A percentile compares a stretch with the other conserved stretches of the same genome.
These are phyloP conservation scores for Eucommia ulmoides DNA, from an alignment of 257 asterid genomes.

Conservation along the genomic window DNA sequence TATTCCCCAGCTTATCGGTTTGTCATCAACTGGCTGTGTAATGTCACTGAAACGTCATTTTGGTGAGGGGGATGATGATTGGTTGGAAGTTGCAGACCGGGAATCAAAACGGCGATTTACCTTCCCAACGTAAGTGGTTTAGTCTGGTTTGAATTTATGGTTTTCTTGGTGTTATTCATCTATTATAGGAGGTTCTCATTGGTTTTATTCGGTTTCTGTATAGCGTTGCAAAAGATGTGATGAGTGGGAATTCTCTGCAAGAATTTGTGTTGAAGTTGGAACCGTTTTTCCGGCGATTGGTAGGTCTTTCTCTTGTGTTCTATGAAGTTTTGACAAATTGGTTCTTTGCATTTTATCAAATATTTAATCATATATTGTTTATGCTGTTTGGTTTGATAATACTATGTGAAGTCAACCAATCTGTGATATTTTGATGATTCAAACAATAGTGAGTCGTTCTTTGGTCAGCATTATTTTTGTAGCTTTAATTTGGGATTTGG, in stretches of 20 bases:
- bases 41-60: conserved; percentile 55
- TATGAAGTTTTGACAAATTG: not conserved
- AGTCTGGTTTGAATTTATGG: not conserved
- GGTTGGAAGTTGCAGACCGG: conserved; percentile 26
- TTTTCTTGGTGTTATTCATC: not conserved
- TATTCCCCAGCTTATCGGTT: conserved; percentile 5
- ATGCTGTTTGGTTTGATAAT: not conserved
- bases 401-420: not conserved
- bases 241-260: conserved; percentile 26
- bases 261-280: conserved; percentile 41
- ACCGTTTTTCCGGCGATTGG: conserved; percentile 46
- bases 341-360: not conserved
- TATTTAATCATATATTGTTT: not conserved
- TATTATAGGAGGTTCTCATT: not conserved
- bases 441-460: not conserved
- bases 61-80: conserved; percentile 38
- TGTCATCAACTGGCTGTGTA: conserved; percentile 14
- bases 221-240: conserved; percentile 39
- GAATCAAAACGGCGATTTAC: conserved; percentile 27
- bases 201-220: conserved; percentile 7
- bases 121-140: conserved; percentile 18
- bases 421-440: not conserved
- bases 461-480: not conserved
- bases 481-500: not conserved
- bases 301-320: conserved; percentile 17